Conservation (phyloP, 805 yeast genomes). For the Candida bentonensis region DNA sequence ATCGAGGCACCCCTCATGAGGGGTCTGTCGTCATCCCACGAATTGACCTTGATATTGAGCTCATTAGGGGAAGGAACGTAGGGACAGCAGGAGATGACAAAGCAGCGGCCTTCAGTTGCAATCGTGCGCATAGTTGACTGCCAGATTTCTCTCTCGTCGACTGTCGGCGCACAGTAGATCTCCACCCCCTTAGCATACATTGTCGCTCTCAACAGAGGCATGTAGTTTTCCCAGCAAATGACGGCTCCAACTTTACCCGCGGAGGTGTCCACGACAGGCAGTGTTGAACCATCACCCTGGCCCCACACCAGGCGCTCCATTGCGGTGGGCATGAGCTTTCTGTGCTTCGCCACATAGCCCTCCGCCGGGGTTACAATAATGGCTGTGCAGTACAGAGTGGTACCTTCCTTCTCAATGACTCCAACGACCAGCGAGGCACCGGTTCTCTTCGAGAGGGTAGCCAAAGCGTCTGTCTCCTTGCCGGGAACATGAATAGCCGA, state of each 20-base stretch:
- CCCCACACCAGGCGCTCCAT: conserved; percentile 33
- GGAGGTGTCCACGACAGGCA: conserved; percentile 24
- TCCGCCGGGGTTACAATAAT: conserved; percentile 26
- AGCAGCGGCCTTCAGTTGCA: conserved; percentile 29
- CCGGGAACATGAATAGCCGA: conserved; percentile 24
- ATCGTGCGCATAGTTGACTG: conserved; percentile 28
- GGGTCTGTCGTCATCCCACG: conserved; percentile 21
- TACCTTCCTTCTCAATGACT: conserved; percentile 27
- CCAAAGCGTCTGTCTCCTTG: conserved; percentile 23
- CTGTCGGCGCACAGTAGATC: conserved; percentile 32
- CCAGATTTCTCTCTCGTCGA: conserved; percentile 33
- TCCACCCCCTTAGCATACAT: conserved; percentile 31
- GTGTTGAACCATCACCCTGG: conserved; percentile 33
- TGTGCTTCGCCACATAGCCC: conserved; percentile 29
- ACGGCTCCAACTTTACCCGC: conserved; percentile 31
- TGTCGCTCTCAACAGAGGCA: conserved; percentile 28
- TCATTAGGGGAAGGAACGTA: conserved; percentile 21
- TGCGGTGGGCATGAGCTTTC: conserved; percentile 33
- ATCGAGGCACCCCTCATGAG: conserved; percentile 29
- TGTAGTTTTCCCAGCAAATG: conserved; percentile 35
- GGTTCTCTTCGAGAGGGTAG: conserved; percentile 22
- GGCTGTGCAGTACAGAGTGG: conserved; percentile 29
- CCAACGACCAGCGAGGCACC: conserved; percentile 27
- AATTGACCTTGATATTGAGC: conserved; percentile 5
- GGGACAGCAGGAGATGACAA: conserved; percentile 28